These are phyloP conservation scores for Penicillium fimorum DNA, from an alignment of 495 filamentous ascomycete genomes.

Conservation along the genomic window DNA sequence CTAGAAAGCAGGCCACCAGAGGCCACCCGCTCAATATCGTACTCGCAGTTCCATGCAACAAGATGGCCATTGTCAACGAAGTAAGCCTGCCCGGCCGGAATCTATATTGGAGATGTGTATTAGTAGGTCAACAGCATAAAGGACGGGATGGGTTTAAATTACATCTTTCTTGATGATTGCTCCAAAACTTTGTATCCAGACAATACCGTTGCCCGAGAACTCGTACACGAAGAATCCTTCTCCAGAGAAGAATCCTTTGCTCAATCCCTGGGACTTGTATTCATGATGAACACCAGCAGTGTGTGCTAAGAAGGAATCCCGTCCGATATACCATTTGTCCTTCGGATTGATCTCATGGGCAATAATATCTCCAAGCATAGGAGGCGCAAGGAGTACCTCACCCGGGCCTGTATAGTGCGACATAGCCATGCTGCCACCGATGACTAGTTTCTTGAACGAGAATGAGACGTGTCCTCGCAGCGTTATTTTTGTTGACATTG, in stretches of 20 bases:
- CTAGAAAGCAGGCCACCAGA: constrained; percentile 85
- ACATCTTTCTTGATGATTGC: constrained; percentile 96
- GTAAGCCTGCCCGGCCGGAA: no score
- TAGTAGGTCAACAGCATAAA: no score
- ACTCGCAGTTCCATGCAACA: constrained; percentile 97
- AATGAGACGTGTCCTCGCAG: constrained; percentile 80
- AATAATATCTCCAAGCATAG: constrained; percentile 79
- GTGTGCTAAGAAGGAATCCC: constrained; percentile 73
- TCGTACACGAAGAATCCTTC: constrained; percentile 92
- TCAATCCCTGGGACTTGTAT: constrained; percentile 82
- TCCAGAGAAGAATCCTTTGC: constrained; percentile 89
- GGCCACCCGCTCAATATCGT: constrained; percentile 78
- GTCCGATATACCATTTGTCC: constrained; percentile 80
- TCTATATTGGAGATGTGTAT: no score
- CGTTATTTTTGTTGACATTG: constrained; percentile 85
- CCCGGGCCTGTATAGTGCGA: constrained; percentile 89
- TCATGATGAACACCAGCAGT: constrained; percentile 77
- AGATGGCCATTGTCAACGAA: constrained; percentile 94
- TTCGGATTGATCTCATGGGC: no score
- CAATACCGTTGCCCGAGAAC: constrained; percentile 71
- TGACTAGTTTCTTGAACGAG: constrained; percentile 78
- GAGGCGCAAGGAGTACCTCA: constrained; percentile 80
- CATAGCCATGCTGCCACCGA: constrained; percentile 74
- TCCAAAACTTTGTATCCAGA: constrained; percentile 91
- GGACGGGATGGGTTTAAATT: no score